A percentile compares a stretch with the other conserved stretches of the same genome.
These are phyloP conservation scores for Podospora comata DNA, from an alignment of 495 filamentous ascomycete species.

Conservation along the genomic window DNA sequence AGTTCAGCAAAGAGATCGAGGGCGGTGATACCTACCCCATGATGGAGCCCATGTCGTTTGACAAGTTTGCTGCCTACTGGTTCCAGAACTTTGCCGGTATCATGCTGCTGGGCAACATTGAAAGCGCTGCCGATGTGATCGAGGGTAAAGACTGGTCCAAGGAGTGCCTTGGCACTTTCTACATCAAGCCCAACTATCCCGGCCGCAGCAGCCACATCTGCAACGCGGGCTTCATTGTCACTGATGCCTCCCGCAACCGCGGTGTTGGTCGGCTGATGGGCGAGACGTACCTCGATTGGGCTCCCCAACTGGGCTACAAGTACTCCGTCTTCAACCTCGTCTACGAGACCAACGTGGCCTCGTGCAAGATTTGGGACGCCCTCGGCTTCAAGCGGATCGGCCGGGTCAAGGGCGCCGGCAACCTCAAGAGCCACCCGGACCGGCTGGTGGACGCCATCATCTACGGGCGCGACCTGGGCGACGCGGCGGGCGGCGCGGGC, in stretches of 20 bases:
- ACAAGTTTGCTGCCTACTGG: slow-evolving; percentile 85
- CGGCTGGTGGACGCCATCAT: slow-evolving; percentile 92
- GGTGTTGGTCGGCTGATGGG: slow-evolving; percentile 93
- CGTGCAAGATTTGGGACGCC: slow-evolving; percentile 92
- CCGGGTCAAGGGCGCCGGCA: slow-evolving; percentile 81
- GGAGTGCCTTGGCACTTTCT: slow-evolving; percentile 89
- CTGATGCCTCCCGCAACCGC: slow-evolving; percentile 80
- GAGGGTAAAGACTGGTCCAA: slow-evolving; percentile 79
- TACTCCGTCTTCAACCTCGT: slow-evolving; percentile 98
- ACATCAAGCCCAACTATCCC: slow-evolving; percentile 96
- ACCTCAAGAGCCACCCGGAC: slow-evolving; percentile 74
- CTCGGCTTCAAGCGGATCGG: slow-evolving; percentile 98
- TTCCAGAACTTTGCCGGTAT: slow-evolving; percentile 92
- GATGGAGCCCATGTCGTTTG: slow-evolving; percentile 70
- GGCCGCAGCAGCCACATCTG: slow-evolving; percentile 94
- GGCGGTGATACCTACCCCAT: slow-evolving; percentile 96
- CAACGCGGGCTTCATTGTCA: slow-evolving; percentile 93
- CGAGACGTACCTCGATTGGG: slow-evolving; percentile 91
- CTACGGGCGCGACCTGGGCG: slow-evolving; percentile 78
- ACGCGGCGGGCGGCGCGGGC: slow-evolving; percentile 38
- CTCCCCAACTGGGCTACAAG: slow-evolving; percentile 87
- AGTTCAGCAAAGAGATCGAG: slow-evolving; percentile 92
- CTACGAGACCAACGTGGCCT: slow-evolving; percentile 95
- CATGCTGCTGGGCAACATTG: slow-evolving; percentile 83
- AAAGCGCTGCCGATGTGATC: slow-evolving; percentile 53